Base-by-base conservation (phyloP, 2,329 filamentous ascomycete species). In the Trichoderma polysporum region DNA sequence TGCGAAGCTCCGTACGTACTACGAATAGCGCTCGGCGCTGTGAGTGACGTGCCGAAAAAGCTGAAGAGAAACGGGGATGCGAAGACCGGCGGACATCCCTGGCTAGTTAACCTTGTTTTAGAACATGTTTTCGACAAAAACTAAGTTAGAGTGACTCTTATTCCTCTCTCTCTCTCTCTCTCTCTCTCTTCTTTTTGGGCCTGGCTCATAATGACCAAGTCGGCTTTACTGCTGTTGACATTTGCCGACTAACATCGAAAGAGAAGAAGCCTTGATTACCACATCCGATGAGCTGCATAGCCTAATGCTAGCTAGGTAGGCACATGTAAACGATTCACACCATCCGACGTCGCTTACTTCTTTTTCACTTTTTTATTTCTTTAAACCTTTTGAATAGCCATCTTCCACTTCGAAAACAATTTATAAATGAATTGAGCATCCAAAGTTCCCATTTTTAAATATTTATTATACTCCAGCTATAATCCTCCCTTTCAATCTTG, bases 271-370 rank as follows among this genome's bases (percentile, higher is more conserved):
- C 47, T 59, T 59, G 57, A 35, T 49, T 50, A 50, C 41, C 15
- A 50, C 41, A n/a, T 47, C 54, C 35, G 41, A 49, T 37, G 41
- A 49, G 19, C 22, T 37, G 45, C 39, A 60, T 37, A 60, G 58
- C 58, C 58, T 60, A 56, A 47, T 47, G 35, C 27, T 56, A n/a
- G n/a, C n/a, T n/a, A 27, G 22, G 4, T 29, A 19, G 45, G 58
- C 58, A 50, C 45, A 61, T 61, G 45, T 45, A 52, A 61, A 25
- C 27, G 58, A 10, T 27, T 61, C 52, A 17, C 27, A n/a, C 12
- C 45, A 39, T 50, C 58, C 58, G 58, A 52, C 31, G 45, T 61
- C 58, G 58, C 58, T 61, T 17, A 52, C 58, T 41, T 27, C 31
- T 17, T 31, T 15, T 59, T 13, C 12, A 59, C 29, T 15, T 31